Evolutionary conservation across 2,329 filamentous ascomycete genomes (phyloP), one percentile per base, ranked within the genome.

Genomic region (Akanthomyces lecanii): DNA sequence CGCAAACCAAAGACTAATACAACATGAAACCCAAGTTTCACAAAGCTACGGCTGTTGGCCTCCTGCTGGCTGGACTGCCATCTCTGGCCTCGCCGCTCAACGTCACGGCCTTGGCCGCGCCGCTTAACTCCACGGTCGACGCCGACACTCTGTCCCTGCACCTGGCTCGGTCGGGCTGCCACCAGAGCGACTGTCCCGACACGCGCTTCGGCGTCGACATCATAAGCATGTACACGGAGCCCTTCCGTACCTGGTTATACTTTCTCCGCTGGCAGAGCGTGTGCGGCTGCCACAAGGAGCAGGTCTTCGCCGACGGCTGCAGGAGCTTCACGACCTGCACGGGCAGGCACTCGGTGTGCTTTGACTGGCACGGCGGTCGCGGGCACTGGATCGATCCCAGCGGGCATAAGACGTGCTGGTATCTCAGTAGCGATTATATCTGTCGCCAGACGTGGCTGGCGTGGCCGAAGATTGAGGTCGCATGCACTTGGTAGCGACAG

Each of bases 291-390:
- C 5, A 18, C 33, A 4, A 11, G 0, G 6, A 30, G 25, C 14
- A 28, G 4, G 30, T 58, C 42, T 33, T 1, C 7, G 5, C 8
- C 10, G 55, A 45, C 55, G 55, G 30, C 21, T 58, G 55, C 44
- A 28, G 38, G 30, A 58, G 44, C 12, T 58, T 58, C 12, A 40
- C 7, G 5, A 58, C 48, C 18, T 58, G 55, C 55, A 25, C 44
- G 28, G 44, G 55, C 28, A 38, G 6, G 55, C 55, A 58, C 55
- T 38, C 55, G n/a, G 55, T 58, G 8, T 58, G 55, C 44, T 7
- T 58, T 5, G 55, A 58, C 55, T 58, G 30, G 44, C n/a, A 21
- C 28, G 1, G 11, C 2, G 8, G 21, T n/a, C 28, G 55, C 28
- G 55, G 3, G 3, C 55, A 58, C 55, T 58, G 44, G 55, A 6